These are phyloP conservation scores for Xylaria sp. DNA, from an alignment of 2,329 filamentous ascomycete genomes.

Conservation along the genomic window DNA sequence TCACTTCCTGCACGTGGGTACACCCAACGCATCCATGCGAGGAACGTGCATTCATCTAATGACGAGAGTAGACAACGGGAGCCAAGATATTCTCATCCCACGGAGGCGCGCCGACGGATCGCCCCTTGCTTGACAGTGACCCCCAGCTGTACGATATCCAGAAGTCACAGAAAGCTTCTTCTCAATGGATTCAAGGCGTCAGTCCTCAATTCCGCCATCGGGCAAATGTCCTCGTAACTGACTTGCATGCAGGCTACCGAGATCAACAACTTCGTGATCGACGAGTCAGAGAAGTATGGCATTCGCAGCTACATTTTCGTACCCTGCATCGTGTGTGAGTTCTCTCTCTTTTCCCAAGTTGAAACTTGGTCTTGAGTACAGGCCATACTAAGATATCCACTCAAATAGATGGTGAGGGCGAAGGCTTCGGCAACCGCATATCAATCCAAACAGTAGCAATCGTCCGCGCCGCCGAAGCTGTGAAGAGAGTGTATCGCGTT, in stretches of 20 bases:
- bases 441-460: slow-evolving; percentile 58
- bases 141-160: slow-evolving; percentile 50
- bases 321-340: slow-evolving; percentile 57
- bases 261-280: slow-evolving; percentile 51
- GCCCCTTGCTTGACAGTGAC: slow-evolving; percentile 51
- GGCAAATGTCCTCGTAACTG: not conserved
- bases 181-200: slow-evolving; percentile 37
- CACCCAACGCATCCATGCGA: not conserved
- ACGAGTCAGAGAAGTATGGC: slow-evolving; percentile 47
- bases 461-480: slow-evolving; percentile 50
- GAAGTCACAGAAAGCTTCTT: slow-evolving; percentile 41
- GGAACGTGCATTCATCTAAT: not conserved
- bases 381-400: not conserved
- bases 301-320: slow-evolving; percentile 58
- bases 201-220: not conserved
- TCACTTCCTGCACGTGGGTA: slow-evolving; percentile 53
- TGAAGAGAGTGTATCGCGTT: slow-evolving; percentile 49
- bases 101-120: slow-evolving; percentile 49
- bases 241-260: slow-evolving; percentile 43
- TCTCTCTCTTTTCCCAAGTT: not conserved
- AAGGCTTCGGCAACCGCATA: slow-evolving; percentile 56
- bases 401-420: slow-evolving; percentile 48
- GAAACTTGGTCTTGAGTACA: not conserved
- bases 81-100: slow-evolving; percentile 59
- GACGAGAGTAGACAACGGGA: slow-evolving; percentile 50